Conservation (phyloP, 371 early-diverging fungal species). For the Mortierella sp. region DNA sequence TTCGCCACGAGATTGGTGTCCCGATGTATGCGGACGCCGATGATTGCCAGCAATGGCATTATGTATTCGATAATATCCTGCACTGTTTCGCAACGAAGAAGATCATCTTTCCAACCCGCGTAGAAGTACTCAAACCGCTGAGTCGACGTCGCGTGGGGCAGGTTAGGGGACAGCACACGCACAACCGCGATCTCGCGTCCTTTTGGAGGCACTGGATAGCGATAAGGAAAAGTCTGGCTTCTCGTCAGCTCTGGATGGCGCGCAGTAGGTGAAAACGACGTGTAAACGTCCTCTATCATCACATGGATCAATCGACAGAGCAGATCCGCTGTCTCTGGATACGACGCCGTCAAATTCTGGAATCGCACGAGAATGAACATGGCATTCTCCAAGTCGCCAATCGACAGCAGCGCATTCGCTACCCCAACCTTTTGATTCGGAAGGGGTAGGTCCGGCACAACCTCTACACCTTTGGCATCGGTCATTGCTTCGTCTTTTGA, state of each 20-base stretch:
- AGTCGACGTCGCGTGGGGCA: slow-evolving; percentile 42
- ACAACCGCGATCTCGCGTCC: slow-evolving; percentile 14
- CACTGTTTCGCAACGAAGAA: slow-evolving; percentile 55
- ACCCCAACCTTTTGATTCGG: slow-evolving; percentile 75
- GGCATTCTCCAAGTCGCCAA: slow-evolving; percentile 74
- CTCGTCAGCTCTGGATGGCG: slow-evolving; percentile 19
- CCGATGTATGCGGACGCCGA: slow-evolving; percentile 62
- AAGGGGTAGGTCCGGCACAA: slow-evolving; percentile 7
- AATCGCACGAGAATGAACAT: slow-evolving; percentile 63
- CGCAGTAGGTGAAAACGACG: slow-evolving; percentile 50
- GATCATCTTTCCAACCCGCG: slow-evolving; percentile 62
- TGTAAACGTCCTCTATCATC: slow-evolving; percentile 67
- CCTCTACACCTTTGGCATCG: slow-evolving; percentile 13
- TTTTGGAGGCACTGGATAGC: slow-evolving; percentile 18
- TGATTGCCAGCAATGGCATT: slow-evolving; percentile 61
- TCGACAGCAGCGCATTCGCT: slow-evolving; percentile 67
- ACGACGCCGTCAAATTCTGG: slow-evolving; percentile 66
- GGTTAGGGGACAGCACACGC: slow-evolving; percentile 18
- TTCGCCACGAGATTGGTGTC: slow-evolving; percentile 60
- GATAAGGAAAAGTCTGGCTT: slow-evolving; percentile 22
- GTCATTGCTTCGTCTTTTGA: slow-evolving; percentile 21
- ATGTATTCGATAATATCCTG: slow-evolving; percentile 60
- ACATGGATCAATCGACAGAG: slow-evolving; percentile 71
- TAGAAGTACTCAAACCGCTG: slow-evolving; percentile 70
- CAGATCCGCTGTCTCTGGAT: slow-evolving; percentile 71